Conservation (phyloP, 768 basidiomycete genomes). For the Auricularia sp. region DNA sequence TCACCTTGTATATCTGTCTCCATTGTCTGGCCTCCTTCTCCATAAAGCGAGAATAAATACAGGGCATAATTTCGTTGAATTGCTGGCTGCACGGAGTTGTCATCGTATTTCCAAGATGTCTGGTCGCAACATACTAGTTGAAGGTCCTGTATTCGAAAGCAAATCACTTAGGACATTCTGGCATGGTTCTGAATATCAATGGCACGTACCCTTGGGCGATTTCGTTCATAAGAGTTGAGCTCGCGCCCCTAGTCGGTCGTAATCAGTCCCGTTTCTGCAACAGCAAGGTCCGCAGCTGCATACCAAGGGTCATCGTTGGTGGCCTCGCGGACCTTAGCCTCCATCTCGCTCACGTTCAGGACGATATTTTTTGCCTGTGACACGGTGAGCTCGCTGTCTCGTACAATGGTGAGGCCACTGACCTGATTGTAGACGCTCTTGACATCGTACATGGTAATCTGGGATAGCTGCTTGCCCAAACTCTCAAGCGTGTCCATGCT, state of each 20-base stretch:
- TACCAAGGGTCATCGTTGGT: conserved; percentile 98
- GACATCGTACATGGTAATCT: conserved; percentile 85
- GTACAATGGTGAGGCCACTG: conserved; percentile 5
- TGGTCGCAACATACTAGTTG: conserved; percentile 66
- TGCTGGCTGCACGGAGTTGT: conserved; percentile 54
- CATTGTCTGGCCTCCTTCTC: conserved; percentile 98
- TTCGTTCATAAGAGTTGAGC: conserved; percentile 95
- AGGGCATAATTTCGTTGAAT: conserved; percentile 99
- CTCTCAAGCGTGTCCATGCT: conserved; percentile 73
- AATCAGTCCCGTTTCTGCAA: neutral
- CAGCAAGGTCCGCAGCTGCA: conserved; percentile 17
- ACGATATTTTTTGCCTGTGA: conserved; percentile 88
- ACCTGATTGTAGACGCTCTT: conserved; percentile 94
- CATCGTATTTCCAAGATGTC: neutral
- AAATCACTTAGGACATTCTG: neutral
- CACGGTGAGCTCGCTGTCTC: neutral
- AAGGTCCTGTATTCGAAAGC: conserved; percentile 62
- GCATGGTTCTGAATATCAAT: conserved; percentile 6
- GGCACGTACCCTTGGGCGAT: conserved; percentile 85
- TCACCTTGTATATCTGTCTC: conserved; percentile 96
- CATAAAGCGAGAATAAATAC: conserved; percentile 90
- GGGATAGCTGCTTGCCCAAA: conserved; percentile 65
- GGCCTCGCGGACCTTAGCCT: conserved; percentile 91
- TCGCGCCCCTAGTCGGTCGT: conserved; percentile 68
- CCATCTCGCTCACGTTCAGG: conserved; percentile 93